These are phyloP conservation scores for Rozella allomycis DNA, from an alignment of 371 early-diverging fungal species.

Conservation along the genomic window DNA sequence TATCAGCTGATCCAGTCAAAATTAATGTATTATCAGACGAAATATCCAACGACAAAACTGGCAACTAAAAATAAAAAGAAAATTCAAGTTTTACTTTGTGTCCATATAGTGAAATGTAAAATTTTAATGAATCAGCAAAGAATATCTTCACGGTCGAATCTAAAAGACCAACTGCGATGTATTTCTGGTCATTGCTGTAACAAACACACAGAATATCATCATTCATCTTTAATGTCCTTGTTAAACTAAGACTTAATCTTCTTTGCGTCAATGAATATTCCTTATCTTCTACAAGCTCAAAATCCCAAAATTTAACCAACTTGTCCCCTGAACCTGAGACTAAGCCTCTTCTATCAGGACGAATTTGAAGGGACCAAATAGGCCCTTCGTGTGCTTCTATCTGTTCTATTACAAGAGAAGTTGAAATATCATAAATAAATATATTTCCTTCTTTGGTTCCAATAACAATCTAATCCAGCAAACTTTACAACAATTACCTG, in stretches of 20 bases:
- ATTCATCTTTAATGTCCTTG: conserved; percentile 71
- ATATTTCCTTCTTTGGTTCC: conserved; percentile 77
- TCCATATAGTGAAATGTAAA: conserved; percentile 83
- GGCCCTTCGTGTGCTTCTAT: conserved; percentile 74
- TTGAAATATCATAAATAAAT: conserved; percentile 64
- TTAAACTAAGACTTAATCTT: conserved; percentile 52
- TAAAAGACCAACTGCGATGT: conserved; percentile 70
- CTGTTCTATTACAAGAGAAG: conserved; percentile 49
- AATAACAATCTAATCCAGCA: conserved; percentile 35
- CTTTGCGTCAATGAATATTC: conserved; percentile 7
- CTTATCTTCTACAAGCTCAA: conserved; percentile 16
- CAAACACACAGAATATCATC: conserved; percentile 74
- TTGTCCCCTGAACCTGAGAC: conserved; percentile 83
- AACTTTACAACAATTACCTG: conserved; percentile 22
- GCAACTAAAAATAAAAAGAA: conserved; percentile 22
- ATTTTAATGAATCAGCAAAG: conserved; percentile 80
- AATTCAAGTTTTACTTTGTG: conserved; percentile 37
- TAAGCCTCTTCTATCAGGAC: conserved; percentile 68
- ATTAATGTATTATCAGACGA: conserved; percentile 71
- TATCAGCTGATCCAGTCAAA: conserved; percentile 79
- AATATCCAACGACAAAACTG: conserved; percentile 84
- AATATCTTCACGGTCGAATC: conserved; percentile 91
- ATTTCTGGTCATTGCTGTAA: conserved; percentile 56
- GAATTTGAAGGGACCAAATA: conserved; percentile 59
- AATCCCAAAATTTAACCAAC: conserved; percentile 90